A percentile compares a stretch with the other conserved stretches of the same genome.
Conservation (phyloP, 2,329 filamentous ascomycete species). For the Knufia petricola region DNA sequence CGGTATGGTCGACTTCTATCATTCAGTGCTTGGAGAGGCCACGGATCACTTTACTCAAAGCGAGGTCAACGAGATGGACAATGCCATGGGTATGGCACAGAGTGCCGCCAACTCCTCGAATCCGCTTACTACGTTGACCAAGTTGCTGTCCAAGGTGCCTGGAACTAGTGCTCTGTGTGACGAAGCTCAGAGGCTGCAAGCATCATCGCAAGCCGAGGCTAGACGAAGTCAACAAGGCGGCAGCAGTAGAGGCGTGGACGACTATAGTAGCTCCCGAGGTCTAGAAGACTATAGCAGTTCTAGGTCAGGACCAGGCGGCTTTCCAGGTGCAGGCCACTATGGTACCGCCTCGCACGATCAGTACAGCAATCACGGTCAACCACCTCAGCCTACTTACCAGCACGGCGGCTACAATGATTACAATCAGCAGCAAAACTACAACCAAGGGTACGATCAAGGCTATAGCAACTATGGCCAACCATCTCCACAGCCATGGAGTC, state of each 20-base stretch:
- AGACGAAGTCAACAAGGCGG: constrained; percentile 41
- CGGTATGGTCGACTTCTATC: constrained; percentile 73
- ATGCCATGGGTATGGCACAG: constrained; percentile 61
- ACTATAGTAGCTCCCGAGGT: constrained; percentile 18
- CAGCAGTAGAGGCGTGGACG: constrained; percentile 22
- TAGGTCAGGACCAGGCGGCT: constrained; percentile 12
- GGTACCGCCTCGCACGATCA: not conserved
- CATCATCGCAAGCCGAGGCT: constrained; percentile 53
- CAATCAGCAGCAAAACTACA: constrained; percentile 2
- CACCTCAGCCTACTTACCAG: constrained; percentile 4
- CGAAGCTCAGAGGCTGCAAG: constrained; percentile 56
- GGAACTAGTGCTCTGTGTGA: constrained; percentile 57
- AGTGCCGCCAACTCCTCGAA: constrained; percentile 35
- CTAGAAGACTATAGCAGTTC: constrained; percentile 10
- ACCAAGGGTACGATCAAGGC: constrained; percentile 10
- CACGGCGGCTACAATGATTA: constrained; percentile 5
- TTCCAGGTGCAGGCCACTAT: constrained; percentile 4
- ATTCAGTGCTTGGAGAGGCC: constrained; percentile 66
- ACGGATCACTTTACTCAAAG: constrained; percentile 78
- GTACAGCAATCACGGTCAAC: constrained; percentile 5
- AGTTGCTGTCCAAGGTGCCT: constrained; percentile 66
- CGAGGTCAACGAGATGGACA: constrained; percentile 70
- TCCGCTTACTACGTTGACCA: constrained; percentile 54
- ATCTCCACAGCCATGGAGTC: constrained; percentile 12
- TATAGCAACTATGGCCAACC: constrained; percentile 12